Base-by-base conservation (phyloP, 768 basidiomycete species). In the Cantharellus cinnabarinus region DNA sequence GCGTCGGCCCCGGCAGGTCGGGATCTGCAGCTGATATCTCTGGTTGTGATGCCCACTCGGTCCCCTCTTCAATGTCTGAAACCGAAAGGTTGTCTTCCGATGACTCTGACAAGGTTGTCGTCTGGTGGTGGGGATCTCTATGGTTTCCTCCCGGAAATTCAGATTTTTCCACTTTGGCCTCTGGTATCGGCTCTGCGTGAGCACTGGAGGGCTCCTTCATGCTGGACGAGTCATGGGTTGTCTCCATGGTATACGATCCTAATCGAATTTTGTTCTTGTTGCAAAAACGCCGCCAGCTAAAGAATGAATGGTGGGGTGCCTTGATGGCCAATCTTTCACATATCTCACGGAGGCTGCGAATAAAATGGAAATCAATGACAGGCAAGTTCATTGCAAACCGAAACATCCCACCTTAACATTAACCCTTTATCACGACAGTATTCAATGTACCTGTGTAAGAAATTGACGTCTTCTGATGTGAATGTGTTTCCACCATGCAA, bases 191-290 rank as follows among this genome's bases (percentile, higher is more conserved):
- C 20, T 29, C 20, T 29, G 20, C 20, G 20, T 29, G 20, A 29
- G 20, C 20, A 29, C 20, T 29, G 20, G 20, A 29, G 20, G 20
- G 20, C 20, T 29, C 20, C 20, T 29, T 29, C 20, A 29, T 1
- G 20, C 20, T 29, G 20, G 20, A 29, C 20, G 20, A 29, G 20
- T 29, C 20, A 29, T 29, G 20, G 1, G 20, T 29, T 29, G 20
- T 67, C 58, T 78, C 81, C 87, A 89, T 89, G 4, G 78, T 72
- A 64, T 89, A 90, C 2, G 86, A 85, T 35, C 85, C 85, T 0
- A 90, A 74, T n/a, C 85, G 80, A 56, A 90, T 90, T 68, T 89
- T 85, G 68, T 90, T 87, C 66, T 89, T 90, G 67, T 90, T 90
- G 72, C 88, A 90, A 66, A 89, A 90, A 50, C 88, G 79, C 44